Base-by-base conservation (phyloP, 1,284 basidiomycete genomes). In the Neolentinus lepideus region DNA sequence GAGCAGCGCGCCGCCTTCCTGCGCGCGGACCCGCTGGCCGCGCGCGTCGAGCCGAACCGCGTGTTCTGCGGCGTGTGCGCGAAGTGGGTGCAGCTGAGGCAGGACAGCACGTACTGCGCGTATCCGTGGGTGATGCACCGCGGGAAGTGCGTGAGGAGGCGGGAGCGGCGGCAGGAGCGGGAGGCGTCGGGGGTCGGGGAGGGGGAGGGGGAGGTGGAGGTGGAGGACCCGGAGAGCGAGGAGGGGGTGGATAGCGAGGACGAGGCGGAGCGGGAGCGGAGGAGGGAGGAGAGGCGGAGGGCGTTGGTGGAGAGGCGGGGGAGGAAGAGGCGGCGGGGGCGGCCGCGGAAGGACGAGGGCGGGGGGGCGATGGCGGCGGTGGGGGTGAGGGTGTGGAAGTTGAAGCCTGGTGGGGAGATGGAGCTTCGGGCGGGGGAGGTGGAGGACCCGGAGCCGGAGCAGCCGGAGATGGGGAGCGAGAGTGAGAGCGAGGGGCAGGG, bases 41-140 rank as follows among this genome's bases (percentile, higher is more conserved):
- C 75, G 31, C 75, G 80, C 56, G 86, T 90, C 38, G 86, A 90
- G 63, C 80, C 86, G 0, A 87, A 85, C 63, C 75, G 85, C 24
- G 86, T 89, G 1, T 88, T 88, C 63, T 90, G 87, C 63, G 74
- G 75, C 3, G 67, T 88, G 1, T 90, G 88, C 64, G 75, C 78
- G 61, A 89, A 90, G 67, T 90, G 87, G 88, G 86, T 89, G 0
- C 86, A 88, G 65, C 73, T 89, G 26, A 69, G 87, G 51, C 85
- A 88, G 65, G 86, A 89, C 61, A 78, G 76, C 57, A 81, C 80
- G 48, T 89, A 83, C 65, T 89, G 87, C 60, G 84, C 85, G 51
- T 87, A 88, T 66, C 86, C 87, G 24, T 89, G 87, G 86, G 64
- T 81, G 55, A 85, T 88, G 67, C 86, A 89, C 65, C 77, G 83